These are phyloP conservation scores for Botrytis tulipae DNA, from an alignment of 2,329 filamentous ascomycete genomes.

Conservation along the genomic window DNA sequence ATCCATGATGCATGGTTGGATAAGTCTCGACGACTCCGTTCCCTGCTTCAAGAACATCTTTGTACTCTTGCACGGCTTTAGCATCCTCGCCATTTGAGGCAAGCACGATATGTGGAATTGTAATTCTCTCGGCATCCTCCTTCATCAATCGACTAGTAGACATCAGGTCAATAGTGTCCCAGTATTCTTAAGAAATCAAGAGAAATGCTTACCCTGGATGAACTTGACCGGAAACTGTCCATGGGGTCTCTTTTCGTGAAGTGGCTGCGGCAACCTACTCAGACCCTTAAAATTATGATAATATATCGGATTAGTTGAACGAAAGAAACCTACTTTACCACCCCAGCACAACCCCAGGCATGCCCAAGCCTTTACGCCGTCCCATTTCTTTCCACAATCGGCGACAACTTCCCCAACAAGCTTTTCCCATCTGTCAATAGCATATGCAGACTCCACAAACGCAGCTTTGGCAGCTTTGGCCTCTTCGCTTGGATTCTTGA, in stretches of 20 bases:
- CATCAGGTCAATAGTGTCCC: neutral
- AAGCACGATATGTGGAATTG: slow-evolving; percentile 49
- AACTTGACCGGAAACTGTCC: slow-evolving; percentile 32
- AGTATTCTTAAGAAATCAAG: neutral
- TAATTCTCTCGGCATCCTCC: slow-evolving; percentile 46
- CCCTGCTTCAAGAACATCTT: slow-evolving; percentile 44
- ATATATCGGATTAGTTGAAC: slow-evolving; percentile 1
- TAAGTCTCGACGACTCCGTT: slow-evolving; percentile 39
- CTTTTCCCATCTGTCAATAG: slow-evolving; percentile 27
- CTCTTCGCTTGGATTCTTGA: slow-evolving; percentile 50
- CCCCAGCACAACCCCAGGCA: slow-evolving; percentile 36
- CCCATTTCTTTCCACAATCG: slow-evolving; percentile 45
- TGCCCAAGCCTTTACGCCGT: slow-evolving; percentile 48
- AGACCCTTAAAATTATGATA: neutral
- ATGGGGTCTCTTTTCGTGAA: slow-evolving; percentile 27
- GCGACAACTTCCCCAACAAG: slow-evolving; percentile 35
- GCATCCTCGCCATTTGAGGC: slow-evolving; percentile 50
- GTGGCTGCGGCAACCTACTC: slow-evolving; percentile 27
- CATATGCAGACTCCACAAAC: slow-evolving; percentile 2
- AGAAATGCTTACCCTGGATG: slow-evolving; percentile 30
- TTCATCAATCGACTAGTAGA: slow-evolving; percentile 24
- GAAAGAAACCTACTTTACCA: slow-evolving; percentile 30
- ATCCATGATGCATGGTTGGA: slow-evolving; percentile 31
- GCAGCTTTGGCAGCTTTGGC: slow-evolving; percentile 36
- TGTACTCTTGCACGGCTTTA: slow-evolving; percentile 44